Evolutionary conservation across 306 rosid species (phyloP), one percentile per base, ranked within the genome.

Genomic region (Rosa chinensis): DNA sequence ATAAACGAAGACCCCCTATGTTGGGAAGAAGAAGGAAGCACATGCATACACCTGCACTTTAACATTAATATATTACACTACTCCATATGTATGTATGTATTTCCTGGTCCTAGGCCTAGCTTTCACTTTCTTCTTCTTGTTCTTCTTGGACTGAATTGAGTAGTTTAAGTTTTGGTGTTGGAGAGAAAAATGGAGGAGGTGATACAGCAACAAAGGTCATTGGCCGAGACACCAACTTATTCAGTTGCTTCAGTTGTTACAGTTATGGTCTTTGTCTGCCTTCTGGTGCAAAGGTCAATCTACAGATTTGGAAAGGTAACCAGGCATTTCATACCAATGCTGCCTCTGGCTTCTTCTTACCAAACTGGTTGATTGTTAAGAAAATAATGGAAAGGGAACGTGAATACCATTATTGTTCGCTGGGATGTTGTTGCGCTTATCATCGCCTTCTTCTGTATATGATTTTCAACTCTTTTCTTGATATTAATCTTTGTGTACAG

Each of bases 201-300:
- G 77, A 40, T 89, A 49, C 86, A 84, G 58, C 69, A 59, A 72
- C 89, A 85, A 73, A 86, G 94, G 81, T 95, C 98, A 58, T 86
- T 95, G 82, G 91, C 97, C 64, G 98, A 91, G 86, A 95, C 99
- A 14, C 99, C 98, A n/a, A 92, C 97, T 8, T 95, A 91, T 76
- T 89, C 97, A 28, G 99, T 95, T 85, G 98, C 99, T 43, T 91
- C 99, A 2, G 94, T 92, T 53, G 84, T 95, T 44, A 89, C 94
- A 12, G 92, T 95, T 79, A 92, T 95, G 99, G 98, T 95, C 48
- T 89, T 92, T 59, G 86, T 89, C 8, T 91, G 98, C 88, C 81
- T 92, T 66, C 66, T 95, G 81, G 94, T 95, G 23, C 91, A 95
- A 70, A 90, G 97, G 77, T 90, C 97, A 32, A 92, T 95, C 76